These are phyloP conservation scores for Metschnikowia gelsemii DNA, from an alignment of 805 yeast genomes.

Conservation along the genomic window DNA sequence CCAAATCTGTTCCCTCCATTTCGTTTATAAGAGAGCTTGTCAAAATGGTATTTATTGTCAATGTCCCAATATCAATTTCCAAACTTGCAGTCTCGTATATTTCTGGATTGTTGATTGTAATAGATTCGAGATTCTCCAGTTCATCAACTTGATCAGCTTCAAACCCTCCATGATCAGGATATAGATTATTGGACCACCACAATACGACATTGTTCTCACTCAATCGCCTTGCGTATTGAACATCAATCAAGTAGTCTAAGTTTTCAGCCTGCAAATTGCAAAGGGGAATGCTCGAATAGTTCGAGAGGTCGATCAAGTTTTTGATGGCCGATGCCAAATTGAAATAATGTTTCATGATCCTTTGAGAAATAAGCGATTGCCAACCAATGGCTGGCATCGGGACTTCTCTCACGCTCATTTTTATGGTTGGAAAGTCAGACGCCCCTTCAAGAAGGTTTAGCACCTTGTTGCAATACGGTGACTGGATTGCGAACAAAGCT, in stretches of 20 bases:
- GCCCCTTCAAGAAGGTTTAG: conserved; percentile 46
- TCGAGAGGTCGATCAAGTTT: conserved; percentile 62
- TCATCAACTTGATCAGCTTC: conserved; percentile 61
- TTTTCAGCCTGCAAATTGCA: conserved; percentile 83
- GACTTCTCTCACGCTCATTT: conserved; percentile 56
- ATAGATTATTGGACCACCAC: conserved; percentile 89
- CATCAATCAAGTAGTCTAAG: conserved; percentile 75
- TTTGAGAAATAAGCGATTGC: conserved; percentile 66
- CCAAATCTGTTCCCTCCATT: conserved; percentile 80
- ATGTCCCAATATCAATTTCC: conserved; percentile 75
- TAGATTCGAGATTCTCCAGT: conserved; percentile 62
- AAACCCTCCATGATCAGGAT: conserved; percentile 82
- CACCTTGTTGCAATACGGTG: conserved; percentile 56
- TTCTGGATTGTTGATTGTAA: conserved; percentile 73
- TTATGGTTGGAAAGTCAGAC: conserved; percentile 60
- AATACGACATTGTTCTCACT: conserved; percentile 63
- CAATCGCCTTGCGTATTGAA: conserved; percentile 79
- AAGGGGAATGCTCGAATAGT: conserved; percentile 77
- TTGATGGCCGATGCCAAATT: conserved; percentile 72
- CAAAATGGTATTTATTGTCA: conserved; percentile 81
- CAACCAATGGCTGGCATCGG: conserved; percentile 76
- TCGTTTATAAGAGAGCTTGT: conserved; percentile 82
- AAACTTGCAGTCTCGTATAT: conserved; percentile 73
- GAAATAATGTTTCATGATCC: conserved; percentile 68
- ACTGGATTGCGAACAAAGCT: conserved; percentile 67